Percentiles rank a stretch among this genome's conserved stretches.
Conservation (phyloP, 1,284 basidiomycete genomes). For the Ceratobasidium sp. region DNA sequence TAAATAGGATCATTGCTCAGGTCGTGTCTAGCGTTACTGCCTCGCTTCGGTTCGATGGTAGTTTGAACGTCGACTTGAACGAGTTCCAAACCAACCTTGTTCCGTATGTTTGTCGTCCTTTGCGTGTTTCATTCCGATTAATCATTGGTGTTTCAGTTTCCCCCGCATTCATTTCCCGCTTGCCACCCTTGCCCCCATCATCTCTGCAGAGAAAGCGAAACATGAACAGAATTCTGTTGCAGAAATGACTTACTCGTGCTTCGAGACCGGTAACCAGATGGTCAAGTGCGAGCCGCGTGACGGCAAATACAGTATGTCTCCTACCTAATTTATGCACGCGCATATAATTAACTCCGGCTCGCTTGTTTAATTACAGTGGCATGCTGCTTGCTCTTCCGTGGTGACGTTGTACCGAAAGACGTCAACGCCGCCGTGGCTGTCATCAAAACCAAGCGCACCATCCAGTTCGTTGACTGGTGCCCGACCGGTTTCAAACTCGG, state of each 20-base stretch:
- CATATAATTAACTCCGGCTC: too few relatives aligned
- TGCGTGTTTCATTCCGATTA: not conserved
- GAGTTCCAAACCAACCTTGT: slow-evolving; percentile 99
- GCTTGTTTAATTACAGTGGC: slow-evolving; percentile 56
- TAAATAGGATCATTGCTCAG: slow-evolving; percentile 97
- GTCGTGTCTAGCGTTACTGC: slow-evolving; percentile 98
- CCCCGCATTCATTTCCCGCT: slow-evolving; percentile 99
- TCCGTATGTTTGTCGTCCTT: slow-evolving; percentile 90
- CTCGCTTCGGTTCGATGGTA: slow-evolving; percentile 97
- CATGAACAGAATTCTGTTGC: slow-evolving; percentile 98
- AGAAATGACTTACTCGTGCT: slow-evolving; percentile 99
- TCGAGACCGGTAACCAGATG: slow-evolving; percentile 99
- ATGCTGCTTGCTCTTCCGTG: slow-evolving; percentile 89
- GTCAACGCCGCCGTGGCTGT: slow-evolving; percentile 91
- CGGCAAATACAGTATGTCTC: slow-evolving; percentile 76
- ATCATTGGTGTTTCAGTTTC: slow-evolving; percentile 65
- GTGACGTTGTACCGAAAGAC: slow-evolving; percentile 96
- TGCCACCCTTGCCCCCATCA: slow-evolving; percentile 94
- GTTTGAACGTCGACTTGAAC: slow-evolving; percentile 96
- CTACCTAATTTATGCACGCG: too few relatives aligned
- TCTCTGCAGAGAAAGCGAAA: slow-evolving; percentile 84
- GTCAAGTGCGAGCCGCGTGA: slow-evolving; percentile 95
- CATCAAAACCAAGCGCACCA: slow-evolving; percentile 97
- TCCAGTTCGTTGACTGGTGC: slow-evolving; percentile 99
- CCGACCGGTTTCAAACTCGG: slow-evolving; percentile 69